These are phyloP conservation scores for Pseudopediastrum boryanum DNA, from an alignment of 139 green algal species.

Conservation along the genomic window DNA sequence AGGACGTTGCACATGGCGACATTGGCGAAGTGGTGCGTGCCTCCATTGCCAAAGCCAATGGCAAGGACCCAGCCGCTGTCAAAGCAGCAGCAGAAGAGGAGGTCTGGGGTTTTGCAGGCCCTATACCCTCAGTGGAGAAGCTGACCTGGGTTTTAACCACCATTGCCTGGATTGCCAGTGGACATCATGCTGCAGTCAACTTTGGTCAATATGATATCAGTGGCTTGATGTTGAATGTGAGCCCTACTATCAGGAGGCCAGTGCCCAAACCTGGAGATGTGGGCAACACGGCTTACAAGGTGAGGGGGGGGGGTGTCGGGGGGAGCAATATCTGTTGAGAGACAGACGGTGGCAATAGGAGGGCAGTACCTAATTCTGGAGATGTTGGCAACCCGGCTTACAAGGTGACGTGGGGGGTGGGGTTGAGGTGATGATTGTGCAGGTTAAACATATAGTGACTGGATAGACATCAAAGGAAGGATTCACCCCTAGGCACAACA, in stretches of 20 bases:
- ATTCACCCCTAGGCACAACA: too few relatives aligned
- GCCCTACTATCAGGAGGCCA: constrained; percentile 7
- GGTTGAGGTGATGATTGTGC: too few relatives aligned
- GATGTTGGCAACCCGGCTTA: too few relatives aligned
- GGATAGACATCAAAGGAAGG: too few relatives aligned
- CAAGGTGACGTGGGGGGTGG: too few relatives aligned
- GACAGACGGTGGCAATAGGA: too few relatives aligned
- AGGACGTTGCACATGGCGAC: too few relatives aligned
- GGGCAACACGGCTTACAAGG: constrained; percentile 4
- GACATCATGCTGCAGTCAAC: constrained; percentile 58
- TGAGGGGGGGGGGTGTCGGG: not conserved
- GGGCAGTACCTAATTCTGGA: too few relatives aligned
- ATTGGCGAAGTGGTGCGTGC: too few relatives aligned
- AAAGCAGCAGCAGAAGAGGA: constrained; percentile 9
- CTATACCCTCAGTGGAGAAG: constrained; percentile 18
- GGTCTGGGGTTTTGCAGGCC: constrained; percentile 37
- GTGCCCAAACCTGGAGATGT: constrained; percentile 1
- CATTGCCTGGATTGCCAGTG: constrained; percentile 50
- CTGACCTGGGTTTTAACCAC: constrained; percentile 47
- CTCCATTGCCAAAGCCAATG: too few relatives aligned
- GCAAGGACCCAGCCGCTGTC: not conserved
- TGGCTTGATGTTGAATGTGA: constrained; percentile 42
- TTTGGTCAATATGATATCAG: constrained; percentile 55
- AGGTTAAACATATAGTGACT: too few relatives aligned
- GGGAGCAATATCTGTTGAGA: too few relatives aligned